Percentiles rank a stretch among this genome's conserved stretches.
Conservation (phyloP, 2,329 filamentous ascomycete species). For the Sclerotinia spermophila region DNA sequence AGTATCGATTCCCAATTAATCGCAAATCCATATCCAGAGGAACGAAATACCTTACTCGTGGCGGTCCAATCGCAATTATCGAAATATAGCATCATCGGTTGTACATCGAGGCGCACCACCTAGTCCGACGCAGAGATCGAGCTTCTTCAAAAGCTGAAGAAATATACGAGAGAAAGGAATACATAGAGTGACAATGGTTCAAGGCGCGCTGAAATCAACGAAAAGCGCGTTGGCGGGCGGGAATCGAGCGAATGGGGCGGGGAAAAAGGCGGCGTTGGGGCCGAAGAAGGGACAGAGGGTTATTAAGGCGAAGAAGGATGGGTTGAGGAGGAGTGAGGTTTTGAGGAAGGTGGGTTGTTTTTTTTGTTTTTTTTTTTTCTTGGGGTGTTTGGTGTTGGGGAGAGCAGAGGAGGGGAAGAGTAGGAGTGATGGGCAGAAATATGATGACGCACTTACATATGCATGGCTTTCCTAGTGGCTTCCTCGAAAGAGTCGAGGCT, state of each 20-base stretch:
- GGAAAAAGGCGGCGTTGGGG: conserved; percentile 40
- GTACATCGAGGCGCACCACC: too few species aligned
- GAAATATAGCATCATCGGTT: background rate
- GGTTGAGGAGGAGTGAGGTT: conserved; percentile 56
- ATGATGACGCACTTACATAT: conserved; percentile 15
- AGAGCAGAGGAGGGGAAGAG: background rate
- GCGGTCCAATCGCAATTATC: background rate
- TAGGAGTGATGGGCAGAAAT: background rate
- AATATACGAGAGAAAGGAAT: background rate
- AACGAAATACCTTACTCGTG: background rate
- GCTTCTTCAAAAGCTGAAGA: background rate
- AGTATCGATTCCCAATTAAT: background rate
- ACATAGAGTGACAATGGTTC: conserved; percentile 30
- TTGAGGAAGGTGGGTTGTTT: conserved; percentile 52
- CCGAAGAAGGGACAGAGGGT: conserved; percentile 57
- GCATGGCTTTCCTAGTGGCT: conserved; percentile 12
- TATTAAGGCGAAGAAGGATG: conserved; percentile 64
- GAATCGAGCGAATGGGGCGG: conserved; percentile 2
- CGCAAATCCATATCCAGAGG: background rate
- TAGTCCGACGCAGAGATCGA: background rate
- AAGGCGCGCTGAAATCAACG: conserved; percentile 36
- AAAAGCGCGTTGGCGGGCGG: conserved; percentile 22
- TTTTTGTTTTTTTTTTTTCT: background rate
- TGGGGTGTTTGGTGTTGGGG: background rate
- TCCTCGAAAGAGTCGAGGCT: conserved; percentile 9